These are phyloP conservation scores for Venturia aucupariae DNA, from an alignment of 2,329 filamentous ascomycete species.

Conservation along the genomic window DNA sequence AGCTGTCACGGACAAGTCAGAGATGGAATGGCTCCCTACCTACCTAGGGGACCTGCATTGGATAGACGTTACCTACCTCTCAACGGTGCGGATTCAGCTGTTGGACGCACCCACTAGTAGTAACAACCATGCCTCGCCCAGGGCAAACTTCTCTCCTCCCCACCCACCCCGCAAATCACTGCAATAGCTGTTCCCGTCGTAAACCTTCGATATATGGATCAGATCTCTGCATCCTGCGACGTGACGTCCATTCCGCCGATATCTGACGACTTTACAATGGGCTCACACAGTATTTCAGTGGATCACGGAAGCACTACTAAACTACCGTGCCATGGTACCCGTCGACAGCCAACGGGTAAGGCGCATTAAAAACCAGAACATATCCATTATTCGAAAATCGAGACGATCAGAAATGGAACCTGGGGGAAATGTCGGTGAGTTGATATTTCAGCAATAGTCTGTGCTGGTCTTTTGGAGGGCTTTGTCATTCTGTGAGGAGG, in stretches of 20 bases:
- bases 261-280: not conserved
- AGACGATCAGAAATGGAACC: not conserved
- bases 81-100: not conserved
- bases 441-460: not conserved
- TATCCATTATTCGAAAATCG: not conserved
- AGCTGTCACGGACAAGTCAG: not conserved
- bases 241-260: not conserved
- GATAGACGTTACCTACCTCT: too few species aligned
- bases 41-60: not conserved
- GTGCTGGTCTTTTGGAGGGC: not conserved
- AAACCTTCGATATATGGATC: too few species aligned
- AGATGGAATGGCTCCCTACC: too few species aligned
- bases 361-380: not conserved
- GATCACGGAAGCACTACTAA: not conserved
- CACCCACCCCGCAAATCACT: too few species aligned
- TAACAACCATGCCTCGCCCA: not conserved
- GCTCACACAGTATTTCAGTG: not conserved
- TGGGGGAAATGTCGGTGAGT: conserved; percentile 3
- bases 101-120: not conserved
- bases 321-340: not conserved
- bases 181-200: too few species aligned
- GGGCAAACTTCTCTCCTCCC: not conserved
- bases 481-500: not conserved
- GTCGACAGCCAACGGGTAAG: not conserved
- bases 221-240: not conserved